Base-by-base conservation (phyloP, 352 stramenopile species). In the Phytophthora boehmeriae region DNA sequence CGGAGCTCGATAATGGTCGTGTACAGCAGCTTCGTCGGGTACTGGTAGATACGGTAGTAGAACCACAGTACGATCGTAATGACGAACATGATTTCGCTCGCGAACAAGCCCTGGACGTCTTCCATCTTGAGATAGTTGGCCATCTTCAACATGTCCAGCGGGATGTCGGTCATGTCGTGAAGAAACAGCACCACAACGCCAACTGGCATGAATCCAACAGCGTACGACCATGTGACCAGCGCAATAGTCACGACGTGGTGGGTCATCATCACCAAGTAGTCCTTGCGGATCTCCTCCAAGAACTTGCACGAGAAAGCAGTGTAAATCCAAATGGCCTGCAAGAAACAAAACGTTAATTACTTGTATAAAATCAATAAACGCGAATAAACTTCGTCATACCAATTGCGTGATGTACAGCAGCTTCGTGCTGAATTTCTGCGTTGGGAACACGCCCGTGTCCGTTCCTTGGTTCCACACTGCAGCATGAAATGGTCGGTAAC, bases 201-300 rank as follows among this genome's bases (percentile, higher is more conserved):
- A 1, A 96, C 82, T 10, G 85, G 83, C 17, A 94, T 59, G 53
- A 89, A 95, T n/a, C 88, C 83, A 27, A 93, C 66, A 1, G 73
- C 73, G 67, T 92, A 95, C 41, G 83, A 94, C 83, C 85, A 94
- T 19, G 79, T 90, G 25, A 96, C 83, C 19, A 96, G 75, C 28
- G 84, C 80, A 45, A 96, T 93, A 2, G 88, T 96, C 35, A 95
- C 83, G 25, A 93, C 78, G 63, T 96, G 88, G 69, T 96, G 88
- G 2, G 86, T 86, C 87, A 96, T 96, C 87, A 96, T 96, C 22
- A 95, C 86, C 43, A 95, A 63, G 70, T 95, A 95, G 53, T 96
- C 88, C 69, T 95, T 95, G 47, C 86, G 84, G 46, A 93, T 87
- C 60, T 93, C 86, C 63, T 96, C 88, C 25, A 96, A 57, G 59